Evolutionary conservation across 2,329 filamentous ascomycete species (phyloP).

Genomic region (Remersonia thermophila): DNA sequence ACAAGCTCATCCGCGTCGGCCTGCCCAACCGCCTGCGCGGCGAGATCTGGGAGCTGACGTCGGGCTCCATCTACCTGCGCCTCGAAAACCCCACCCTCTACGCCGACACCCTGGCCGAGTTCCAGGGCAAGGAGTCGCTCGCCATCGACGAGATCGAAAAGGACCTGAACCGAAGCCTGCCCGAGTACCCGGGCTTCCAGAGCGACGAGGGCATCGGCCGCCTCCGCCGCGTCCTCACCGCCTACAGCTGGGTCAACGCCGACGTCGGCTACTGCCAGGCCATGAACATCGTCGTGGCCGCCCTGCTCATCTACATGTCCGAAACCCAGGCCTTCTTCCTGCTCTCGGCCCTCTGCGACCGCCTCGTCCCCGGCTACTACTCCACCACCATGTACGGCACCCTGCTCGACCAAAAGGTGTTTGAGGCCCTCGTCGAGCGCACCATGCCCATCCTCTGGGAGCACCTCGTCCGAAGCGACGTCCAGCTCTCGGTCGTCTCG

Average conservation of each 20-base stretch:
- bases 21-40: conserved; percentile 85
- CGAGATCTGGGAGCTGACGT: conserved; percentile 92
- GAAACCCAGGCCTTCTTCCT: conserved; percentile 93
- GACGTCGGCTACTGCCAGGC: conserved; percentile 98
- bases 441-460: conserved; percentile 99
- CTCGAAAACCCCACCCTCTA: conserved; percentile 79
- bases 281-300: conserved; percentile 98
- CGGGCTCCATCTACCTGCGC: conserved; percentile 78
- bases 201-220: conserved; percentile 89
- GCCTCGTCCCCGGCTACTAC: conserved; percentile 90
- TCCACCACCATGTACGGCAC: conserved; percentile 99
- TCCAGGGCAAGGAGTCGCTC: conserved; percentile 73
- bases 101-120: conserved; percentile 70
- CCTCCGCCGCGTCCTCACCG: conserved; percentile 79
- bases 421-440: conserved; percentile 94
- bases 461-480: conserved; percentile 90
- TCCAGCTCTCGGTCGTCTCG: conserved; percentile 93
- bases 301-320: conserved; percentile 97
- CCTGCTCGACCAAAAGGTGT: conserved; percentile 89
- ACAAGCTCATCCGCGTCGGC: conserved; percentile 92
- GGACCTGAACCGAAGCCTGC: conserved; percentile 88
- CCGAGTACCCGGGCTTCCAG: conserved; percentile 95
- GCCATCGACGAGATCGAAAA: conserved; percentile 99
- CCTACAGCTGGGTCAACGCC: conserved; percentile 93
- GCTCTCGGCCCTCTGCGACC: conserved; percentile 81